phyloP scores from a whole-genome alignment of 2,329 filamentous ascomycete genomes.

The Zalaria sp. region DNA sequence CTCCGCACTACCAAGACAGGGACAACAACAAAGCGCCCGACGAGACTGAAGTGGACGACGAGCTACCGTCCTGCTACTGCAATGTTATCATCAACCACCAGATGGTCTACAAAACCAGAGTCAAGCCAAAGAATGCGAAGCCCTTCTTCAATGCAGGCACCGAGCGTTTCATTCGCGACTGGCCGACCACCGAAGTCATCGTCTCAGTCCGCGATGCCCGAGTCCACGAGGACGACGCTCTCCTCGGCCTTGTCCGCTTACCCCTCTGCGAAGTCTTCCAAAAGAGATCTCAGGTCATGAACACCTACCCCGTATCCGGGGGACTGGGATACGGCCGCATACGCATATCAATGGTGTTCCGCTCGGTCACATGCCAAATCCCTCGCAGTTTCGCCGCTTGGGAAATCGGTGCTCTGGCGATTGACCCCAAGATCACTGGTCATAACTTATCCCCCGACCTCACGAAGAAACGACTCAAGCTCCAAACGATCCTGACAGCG shows the following conservation, averaged over 20 bases:
- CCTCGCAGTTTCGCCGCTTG: conserved; percentile 49
- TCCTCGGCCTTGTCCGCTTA: conserved; percentile 58
- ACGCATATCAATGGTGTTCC: conserved; percentile 58
- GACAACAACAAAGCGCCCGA: conserved; percentile 35
- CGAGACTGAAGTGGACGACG: conserved; percentile 45
- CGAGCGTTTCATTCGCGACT: conserved; percentile 58
- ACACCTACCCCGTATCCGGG: conserved; percentile 52
- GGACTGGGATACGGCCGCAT: conserved; percentile 59
- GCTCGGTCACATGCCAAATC: conserved; percentile 50
- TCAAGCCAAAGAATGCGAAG: conserved; percentile 65
- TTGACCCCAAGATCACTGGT: conserved; percentile 38
- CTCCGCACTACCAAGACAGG: conserved; percentile 39
- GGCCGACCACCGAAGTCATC: conserved; percentile 52
- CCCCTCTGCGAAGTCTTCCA: conserved; percentile 48
- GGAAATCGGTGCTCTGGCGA: conserved; percentile 57
- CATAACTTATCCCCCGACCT: conserved; percentile 34
- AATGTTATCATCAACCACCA: conserved; percentile 61
- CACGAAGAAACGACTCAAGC: conserved; percentile 36
- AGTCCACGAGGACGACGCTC: conserved; percentile 52
- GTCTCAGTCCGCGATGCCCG: conserved; percentile 53
- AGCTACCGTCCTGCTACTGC: conserved; percentile 57
- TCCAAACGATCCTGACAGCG: conserved; percentile 42
- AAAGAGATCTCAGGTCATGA: conserved; percentile 49
- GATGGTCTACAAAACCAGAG: conserved; percentile 55
- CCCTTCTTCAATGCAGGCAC: conserved; percentile 68